A percentile compares a stretch with the other conserved stretches of the same genome.
Conservation (phyloP, 768 basidiomycete species). For the Auricularia sp. region DNA sequence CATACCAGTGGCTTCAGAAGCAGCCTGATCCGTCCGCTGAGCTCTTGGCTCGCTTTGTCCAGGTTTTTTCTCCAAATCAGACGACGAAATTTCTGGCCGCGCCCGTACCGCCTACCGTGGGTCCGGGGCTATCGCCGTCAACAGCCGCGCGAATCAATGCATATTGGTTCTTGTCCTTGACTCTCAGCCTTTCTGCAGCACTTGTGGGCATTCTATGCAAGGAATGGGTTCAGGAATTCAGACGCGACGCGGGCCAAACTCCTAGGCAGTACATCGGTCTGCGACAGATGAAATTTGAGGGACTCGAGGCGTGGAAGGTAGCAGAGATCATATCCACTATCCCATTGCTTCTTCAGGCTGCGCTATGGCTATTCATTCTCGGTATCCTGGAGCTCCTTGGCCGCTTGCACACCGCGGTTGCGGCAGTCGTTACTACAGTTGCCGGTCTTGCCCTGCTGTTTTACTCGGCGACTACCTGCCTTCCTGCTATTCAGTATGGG, state of each 20-base stretch:
- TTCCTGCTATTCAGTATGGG: too few relatives aligned
- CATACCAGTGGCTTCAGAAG: slow-evolving; percentile 13
- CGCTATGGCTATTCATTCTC: slow-evolving; percentile 14
- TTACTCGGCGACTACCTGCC: too few relatives aligned
- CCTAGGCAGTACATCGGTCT: slow-evolving; percentile 6
- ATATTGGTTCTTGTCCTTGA: slow-evolving; percentile 19
- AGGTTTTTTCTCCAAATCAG: too few relatives aligned
- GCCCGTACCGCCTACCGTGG: too few relatives aligned
- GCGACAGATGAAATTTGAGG: slow-evolving; percentile 15
- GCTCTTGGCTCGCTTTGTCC: slow-evolving; percentile 7
- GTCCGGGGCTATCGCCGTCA: not conserved
- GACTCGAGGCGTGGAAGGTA: slow-evolving; percentile 15
- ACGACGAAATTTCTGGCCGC: not conserved
- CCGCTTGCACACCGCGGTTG: slow-evolving; percentile 8
- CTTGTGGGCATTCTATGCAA: slow-evolving; percentile 19
- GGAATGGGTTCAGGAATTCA: slow-evolving; percentile 18
- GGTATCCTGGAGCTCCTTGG: slow-evolving; percentile 13
- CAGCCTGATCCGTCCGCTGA: not conserved
- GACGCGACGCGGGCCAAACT: slow-evolving; percentile 7
- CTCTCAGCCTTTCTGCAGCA: slow-evolving; percentile 16
- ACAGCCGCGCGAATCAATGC: slow-evolving; percentile 16
- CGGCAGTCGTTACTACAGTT: not conserved
- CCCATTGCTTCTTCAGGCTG: slow-evolving; percentile 13
- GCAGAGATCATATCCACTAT: slow-evolving; percentile 15
- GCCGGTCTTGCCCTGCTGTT: too few relatives aligned